These are phyloP conservation scores for Fusarium xylarioides DNA, from an alignment of 2,329 filamentous ascomycete genomes.

Conservation along the genomic window DNA sequence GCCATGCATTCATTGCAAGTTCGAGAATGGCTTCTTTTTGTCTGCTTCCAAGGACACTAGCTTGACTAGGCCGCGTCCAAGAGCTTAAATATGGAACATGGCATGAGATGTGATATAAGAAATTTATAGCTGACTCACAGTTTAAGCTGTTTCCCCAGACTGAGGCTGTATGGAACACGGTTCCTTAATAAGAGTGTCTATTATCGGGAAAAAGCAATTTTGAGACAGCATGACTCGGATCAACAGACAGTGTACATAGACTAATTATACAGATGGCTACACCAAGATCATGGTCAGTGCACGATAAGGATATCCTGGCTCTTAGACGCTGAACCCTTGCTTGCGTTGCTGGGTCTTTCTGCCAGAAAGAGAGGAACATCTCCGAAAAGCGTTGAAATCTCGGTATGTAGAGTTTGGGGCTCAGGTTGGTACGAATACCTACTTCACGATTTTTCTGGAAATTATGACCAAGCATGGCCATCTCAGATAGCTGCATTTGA, in stretches of 20 bases:
- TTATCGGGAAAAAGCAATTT: constrained; percentile 27
- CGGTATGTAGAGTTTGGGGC: background rate
- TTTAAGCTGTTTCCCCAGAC: constrained; percentile 35
- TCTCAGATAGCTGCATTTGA: constrained; percentile 2
- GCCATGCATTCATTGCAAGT: background rate
- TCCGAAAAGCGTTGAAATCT: background rate
- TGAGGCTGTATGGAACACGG: constrained; percentile 23
- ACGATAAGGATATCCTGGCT: constrained; percentile 27
- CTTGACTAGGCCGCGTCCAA: constrained; percentile 12
- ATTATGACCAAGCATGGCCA: background rate
- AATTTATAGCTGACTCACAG: constrained; percentile 23
- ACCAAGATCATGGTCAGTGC: constrained; percentile 36
- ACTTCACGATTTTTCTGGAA: background rate
- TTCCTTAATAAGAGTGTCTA: constrained; percentile 28
- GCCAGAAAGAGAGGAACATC: background rate
- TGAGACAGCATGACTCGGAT: constrained; percentile 33
- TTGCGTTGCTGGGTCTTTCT: constrained; percentile 8
- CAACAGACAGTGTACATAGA: background rate
- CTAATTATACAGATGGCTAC: constrained; percentile 1
- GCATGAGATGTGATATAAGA: constrained; percentile 26
- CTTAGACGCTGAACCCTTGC: constrained; percentile 17
- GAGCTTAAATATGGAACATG: constrained; percentile 17
- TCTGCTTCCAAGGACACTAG: constrained; percentile 11
- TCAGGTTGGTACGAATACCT: background rate
- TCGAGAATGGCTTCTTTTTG: constrained; percentile 10